Base-by-base conservation (phyloP, 192 early-diverging fungal species). In the Backusella luteola region DNA sequence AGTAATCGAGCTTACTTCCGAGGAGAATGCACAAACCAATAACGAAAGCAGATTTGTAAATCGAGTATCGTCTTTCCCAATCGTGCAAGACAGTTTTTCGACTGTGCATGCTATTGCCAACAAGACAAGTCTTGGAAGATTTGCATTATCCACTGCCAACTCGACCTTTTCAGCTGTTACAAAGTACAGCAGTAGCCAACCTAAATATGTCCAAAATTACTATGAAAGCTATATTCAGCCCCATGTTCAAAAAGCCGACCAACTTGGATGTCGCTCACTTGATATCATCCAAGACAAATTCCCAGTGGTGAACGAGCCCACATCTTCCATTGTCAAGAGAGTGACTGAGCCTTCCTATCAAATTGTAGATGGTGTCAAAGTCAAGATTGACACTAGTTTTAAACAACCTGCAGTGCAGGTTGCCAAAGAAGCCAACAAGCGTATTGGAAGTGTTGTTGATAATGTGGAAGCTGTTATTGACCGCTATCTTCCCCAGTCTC, bases 281-380 rank as follows among this genome's bases (percentile, higher is more conserved):
- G 90, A 90, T 70, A 52, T 87, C n/a, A 71, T 94, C 36, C 91
- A 92, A 70, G 76, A 73, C 6, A 83, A 77, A 52, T 90, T 90
- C 82, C 93, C 93, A 4, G 86, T 90, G 52, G 84, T 93, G 41
- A 85, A 78, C 35, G 81, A 87, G 73, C 88, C 91, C 63, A 91
- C 91, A 6, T 78, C 78, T 67, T 88, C 91, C 75, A 87, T 93
- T 69, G 82, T 92, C 23, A 82, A 83, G 46, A 78, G 81, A 7
- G 85, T 92, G 38, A 87, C 84, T 70, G 81, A 80, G 67, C 86
- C 88, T 36, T 77, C 76, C 81, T 77, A 87, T 89, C 44, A 85
- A 85, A 63, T 87, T 83, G 76, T 87, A 84, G 78, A 79, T 63
- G 78, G 74, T 21, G 78, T 79, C 44, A 79, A 72, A 56, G 73